phyloP scores from a whole-genome alignment of 805 yeast genomes.

The Starmerella gropengiesseri region DNA sequence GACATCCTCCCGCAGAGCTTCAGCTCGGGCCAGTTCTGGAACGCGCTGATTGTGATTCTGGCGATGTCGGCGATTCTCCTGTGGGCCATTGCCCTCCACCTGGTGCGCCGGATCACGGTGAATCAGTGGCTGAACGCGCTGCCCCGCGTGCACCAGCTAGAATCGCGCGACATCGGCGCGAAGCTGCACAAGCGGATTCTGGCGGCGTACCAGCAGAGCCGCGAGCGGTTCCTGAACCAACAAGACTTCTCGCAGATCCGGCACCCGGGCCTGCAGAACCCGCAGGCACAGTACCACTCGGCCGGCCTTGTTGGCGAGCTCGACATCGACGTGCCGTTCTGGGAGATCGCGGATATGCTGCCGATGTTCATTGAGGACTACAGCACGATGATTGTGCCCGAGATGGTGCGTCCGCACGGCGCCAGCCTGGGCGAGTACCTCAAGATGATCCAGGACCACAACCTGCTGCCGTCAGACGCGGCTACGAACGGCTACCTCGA shows the following conservation, averaged over 20 bases:
- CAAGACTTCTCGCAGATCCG: constrained; percentile 12
- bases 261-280: constrained; percentile 24
- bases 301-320: background rate
- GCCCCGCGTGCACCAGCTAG: constrained; percentile 67
- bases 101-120: constrained; percentile 48
- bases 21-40: constrained; percentile 56
- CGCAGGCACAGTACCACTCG: constrained; percentile 5
- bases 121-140: constrained; percentile 58
- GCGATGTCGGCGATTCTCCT: constrained; percentile 54
- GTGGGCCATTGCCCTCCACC: constrained; percentile 40
- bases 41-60: constrained; percentile 68
- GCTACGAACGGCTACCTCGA: constrained; percentile 18
- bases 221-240: constrained; percentile 15
- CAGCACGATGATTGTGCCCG: constrained; percentile 24
- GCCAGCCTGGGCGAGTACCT: constrained; percentile 44
- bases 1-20: constrained; percentile 62
- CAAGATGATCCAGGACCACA: constrained; percentile 34
- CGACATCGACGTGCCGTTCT: constrained; percentile 23
- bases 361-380: constrained; percentile 24
- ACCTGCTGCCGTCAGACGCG: constrained; percentile 15
- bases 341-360: constrained; percentile 24
- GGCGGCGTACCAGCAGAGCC: constrained; percentile 29
- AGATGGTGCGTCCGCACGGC: constrained; percentile 33
- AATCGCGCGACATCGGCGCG: constrained; percentile 48
- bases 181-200: constrained; percentile 35